These are phyloP conservation scores for Sanghuangporus weigelae DNA, from an alignment of 1,284 basidiomycete species.

Conservation along the genomic window DNA sequence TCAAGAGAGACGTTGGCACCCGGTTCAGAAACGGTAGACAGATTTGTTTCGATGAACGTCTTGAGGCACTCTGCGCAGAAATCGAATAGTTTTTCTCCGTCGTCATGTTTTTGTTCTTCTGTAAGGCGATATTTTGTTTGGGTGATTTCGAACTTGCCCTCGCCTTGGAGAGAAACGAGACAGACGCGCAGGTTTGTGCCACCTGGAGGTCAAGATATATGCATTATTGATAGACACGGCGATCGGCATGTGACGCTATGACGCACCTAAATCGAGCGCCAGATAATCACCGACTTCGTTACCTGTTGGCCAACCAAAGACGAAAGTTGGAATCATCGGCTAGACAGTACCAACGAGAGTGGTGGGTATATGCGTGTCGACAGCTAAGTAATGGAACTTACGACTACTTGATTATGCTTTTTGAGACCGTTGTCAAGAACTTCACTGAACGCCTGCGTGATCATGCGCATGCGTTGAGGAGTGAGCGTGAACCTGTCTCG, in stretches of 20 bases:
- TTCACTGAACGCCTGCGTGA: conserved; percentile 94
- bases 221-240: not conserved
- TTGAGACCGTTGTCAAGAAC: conserved; percentile 84
- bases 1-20: not conserved
- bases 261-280: conserved; percentile 85
- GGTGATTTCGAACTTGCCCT: conserved; percentile 95
- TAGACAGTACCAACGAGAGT: conserved; percentile 26
- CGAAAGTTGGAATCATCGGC: conserved; percentile 96
- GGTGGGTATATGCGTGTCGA: conserved; percentile 9
- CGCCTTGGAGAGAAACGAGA: conserved; percentile 87
- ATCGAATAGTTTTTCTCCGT: conserved; percentile 92
- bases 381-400: conserved; percentile 39
- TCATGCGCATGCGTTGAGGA: conserved; percentile 94
- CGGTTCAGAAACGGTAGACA: conserved; percentile 34
- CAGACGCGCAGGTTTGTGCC: conserved; percentile 98
- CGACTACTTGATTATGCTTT: conserved; percentile 83
- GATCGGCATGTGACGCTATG: not conserved
- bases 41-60: conserved; percentile 82
- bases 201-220: conserved; percentile 36
- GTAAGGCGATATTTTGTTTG: conserved; percentile 96
- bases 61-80: conserved; percentile 95
- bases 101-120: conserved; percentile 98
- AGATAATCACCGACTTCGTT: conserved; percentile 88
- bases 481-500: conserved; percentile 74
- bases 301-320: conserved; percentile 95